Base-by-base conservation (phyloP, 495 filamentous ascomycete genomes). In the Penicillium arizonense region DNA sequence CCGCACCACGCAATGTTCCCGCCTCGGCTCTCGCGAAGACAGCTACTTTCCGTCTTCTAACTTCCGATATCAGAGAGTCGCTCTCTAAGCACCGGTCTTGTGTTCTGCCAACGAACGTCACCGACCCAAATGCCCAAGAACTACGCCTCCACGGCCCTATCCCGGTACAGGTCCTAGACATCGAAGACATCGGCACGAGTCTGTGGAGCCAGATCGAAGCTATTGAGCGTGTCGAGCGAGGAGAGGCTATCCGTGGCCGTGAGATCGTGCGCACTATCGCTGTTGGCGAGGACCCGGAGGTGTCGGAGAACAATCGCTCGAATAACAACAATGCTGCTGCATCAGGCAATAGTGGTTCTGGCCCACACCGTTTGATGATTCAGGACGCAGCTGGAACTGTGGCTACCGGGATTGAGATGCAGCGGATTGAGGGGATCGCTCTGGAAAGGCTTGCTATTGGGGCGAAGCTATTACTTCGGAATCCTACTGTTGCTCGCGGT, bases 151-250 rank as follows among this genome's bases (percentile, higher is more conserved):
- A 69, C 0, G 77, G 76, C 0, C 77, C 89, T 16, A 76, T 92
- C 6, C 77, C 84, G 0, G 85, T 94, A 5, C 94, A 98, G 65
- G 82, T 97, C 0, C 68, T 96, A 0, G 90, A 90, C 41, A 79
- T 97, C 14, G 88, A 92, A 60, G 91, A 96, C 61, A 76, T 97
- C 36, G 79, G 84, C 12, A 79, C 78, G 12, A 88, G 86, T 58
- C 77, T 86, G 18, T 92, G 91, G 87, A 85, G 87, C 59, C 89
- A 96, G 60, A 81, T 96, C 35, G 92, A 97, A 59, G 83, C 83
- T 18, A 77, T 97, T 21, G 94, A 98, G 67, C 84, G 87, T 39
- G 73, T 83, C 8, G 88, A 91, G 65, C 78, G 91, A 7, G 93
- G 93, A 3, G 94, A 97, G 68, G 82, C 80, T 33, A 89, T 86